These are phyloP conservation scores for Beauveria bassiana DNA, from an alignment of 2,329 filamentous ascomycete species.

Conservation along the genomic window DNA sequence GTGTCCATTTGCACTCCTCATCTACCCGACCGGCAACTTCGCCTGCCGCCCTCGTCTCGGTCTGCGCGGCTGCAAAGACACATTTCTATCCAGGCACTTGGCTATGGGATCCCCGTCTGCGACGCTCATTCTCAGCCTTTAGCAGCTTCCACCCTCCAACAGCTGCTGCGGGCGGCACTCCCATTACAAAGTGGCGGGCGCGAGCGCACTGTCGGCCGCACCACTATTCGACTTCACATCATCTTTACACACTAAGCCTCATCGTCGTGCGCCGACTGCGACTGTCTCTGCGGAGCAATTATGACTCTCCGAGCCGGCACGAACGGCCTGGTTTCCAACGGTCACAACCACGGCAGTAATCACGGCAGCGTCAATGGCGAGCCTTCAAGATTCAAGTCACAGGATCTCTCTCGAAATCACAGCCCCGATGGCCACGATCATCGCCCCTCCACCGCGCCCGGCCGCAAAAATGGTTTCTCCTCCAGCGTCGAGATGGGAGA, in stretches of 20 bases:
- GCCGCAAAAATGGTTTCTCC: conserved; percentile 29
- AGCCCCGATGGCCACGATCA: conserved; percentile 18
- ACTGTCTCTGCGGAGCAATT: background rate
- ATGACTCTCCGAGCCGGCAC: conserved; percentile 5
- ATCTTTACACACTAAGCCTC: background rate
- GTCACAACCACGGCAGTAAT: conserved; percentile 5
- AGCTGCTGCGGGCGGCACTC: background rate
- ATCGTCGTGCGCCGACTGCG: background rate
- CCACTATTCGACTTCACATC: background rate
- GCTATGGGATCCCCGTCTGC: background rate
- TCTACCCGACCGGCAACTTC: background rate
- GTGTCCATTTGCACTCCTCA: background rate
- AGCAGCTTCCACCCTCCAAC: background rate
- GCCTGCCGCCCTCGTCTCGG: background rate
- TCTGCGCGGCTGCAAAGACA: background rate
- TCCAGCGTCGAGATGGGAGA: conserved; percentile 20
- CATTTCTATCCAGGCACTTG: background rate
- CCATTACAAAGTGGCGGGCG: background rate
- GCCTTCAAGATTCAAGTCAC: conserved; percentile 7
- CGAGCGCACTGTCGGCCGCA: background rate
- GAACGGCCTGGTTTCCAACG: conserved; percentile 2
- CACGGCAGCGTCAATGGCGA: conserved; percentile 5
- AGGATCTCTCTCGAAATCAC: conserved; percentile 3
- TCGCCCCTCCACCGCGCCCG: conserved; percentile 40
- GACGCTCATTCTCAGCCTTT: background rate